Base-by-base conservation (phyloP, 306 rosid genomes). In the Quercus variabilis region DNA sequence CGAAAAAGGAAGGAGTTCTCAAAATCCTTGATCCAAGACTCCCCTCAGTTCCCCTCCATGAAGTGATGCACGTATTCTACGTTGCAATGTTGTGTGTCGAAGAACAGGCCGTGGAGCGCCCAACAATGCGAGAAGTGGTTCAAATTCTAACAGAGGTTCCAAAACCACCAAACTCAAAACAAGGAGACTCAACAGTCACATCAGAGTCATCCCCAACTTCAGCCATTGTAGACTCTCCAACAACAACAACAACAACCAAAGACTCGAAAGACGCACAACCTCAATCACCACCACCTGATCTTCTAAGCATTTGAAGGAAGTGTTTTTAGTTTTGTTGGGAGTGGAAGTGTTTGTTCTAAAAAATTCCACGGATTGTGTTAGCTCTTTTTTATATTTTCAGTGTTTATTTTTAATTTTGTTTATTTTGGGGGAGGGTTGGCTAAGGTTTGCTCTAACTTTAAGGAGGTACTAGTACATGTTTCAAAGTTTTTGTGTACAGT, bases 81-180 rank as follows among this genome's bases (percentile, higher is more conserved):
- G 96, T 95, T 10, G 99, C 99, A 35, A 87, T 95, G 92, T 88
- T 95, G 1, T 95, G 99, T 31, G 99, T 95, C 18, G 99, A 95
- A 83, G 99, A 95, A 71, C 99, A 93, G 15, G 99, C 98, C 4
- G 97, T 95, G 19, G 98, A 93, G 85, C 87, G 99, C 33, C 99
- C 98, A 38, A 93, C 99, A 4, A 95, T 95, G 99, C 85, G 99
- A 0, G 99, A 95, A 83, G 99, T 95, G 28, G 97, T 95, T 79
- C 99, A 95, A 87, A 95, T 95, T 54, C 91, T 95, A 7, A 93
- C 99, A 0, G 99, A 95, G 88, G 84, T 95, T 30, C 98, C 99
- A 67, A 92, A 85, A 81, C 51, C 89, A 23, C 88, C 89, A 1
- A 76, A 78, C 67, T 86, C 89, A 54, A 92, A 85, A 69, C 90